Evolutionary conservation across 768 basidiomycete species (phyloP), one percentile per base, ranked within the genome.

Genomic region (Wakefieldia striispora): DNA sequence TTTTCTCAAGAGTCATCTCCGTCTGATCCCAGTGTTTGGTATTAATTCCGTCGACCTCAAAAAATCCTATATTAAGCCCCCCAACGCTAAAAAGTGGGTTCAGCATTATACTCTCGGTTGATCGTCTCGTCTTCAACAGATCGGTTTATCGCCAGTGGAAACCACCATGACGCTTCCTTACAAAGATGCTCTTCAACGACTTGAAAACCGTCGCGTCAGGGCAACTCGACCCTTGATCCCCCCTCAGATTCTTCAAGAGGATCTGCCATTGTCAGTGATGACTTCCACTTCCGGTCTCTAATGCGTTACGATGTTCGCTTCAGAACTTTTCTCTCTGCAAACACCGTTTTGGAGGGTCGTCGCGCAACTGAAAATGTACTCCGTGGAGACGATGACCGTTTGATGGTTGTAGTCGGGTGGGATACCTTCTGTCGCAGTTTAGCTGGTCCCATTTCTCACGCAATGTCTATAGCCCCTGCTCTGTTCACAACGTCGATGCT

Each of bases 191-290:
- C 79, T 90, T 44, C 66, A 80, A 52, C 83, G 86, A 46, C 83
- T 97, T 34, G 91, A 94, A 63, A 95, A 97, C 62, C 77, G 83
- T 52, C 77, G 94, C 39, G 93, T 97, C 46, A 92, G 82, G 65
- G 85, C 80, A 14, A 93, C 87, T 16, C 77, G 93, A 36, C 94
- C 94, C 24, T 72, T 97, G 48, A 94, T 97, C 49, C 94, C 94
- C 43, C 94, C 94, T 19, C 93, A 95, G 64, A 95, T 97, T 53
- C 78, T 97, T 2, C 88, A 89, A 57, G 94, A 97, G 68, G 94
- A 97, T 68, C 78, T 90, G n/a, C 91, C 91, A 37, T 70, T 92
- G 88, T 90, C 70, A 44, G 82, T 53, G 14, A 39, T 40, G 6
- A 26, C 38, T 5, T 40, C 4, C 21, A 11, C 42, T 19, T 34